Base-by-base conservation (phyloP, 208 protist species). In the Naegleria lovaniensis region DNA sequence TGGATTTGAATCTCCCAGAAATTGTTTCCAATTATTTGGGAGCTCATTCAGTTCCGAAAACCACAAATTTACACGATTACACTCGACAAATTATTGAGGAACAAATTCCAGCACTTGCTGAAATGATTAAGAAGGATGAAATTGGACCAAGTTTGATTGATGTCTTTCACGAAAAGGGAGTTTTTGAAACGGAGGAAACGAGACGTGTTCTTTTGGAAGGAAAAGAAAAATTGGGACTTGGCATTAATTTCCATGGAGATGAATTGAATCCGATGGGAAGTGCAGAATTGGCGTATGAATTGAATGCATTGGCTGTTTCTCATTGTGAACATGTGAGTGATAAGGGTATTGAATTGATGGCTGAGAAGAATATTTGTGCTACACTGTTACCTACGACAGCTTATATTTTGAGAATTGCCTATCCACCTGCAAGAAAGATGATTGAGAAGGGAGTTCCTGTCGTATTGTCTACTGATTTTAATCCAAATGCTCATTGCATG, bases 401-500 rank as follows among this genome's bases (percentile, higher is more conserved):
- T 2, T 97, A 96, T 88, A 93, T 97, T 40, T 91, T 97, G 7
- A 92, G 95, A 58, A 92, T 97, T 33, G 91, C 94, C 22, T 93
- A 91, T 11, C 95, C 96, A 83, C 96, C 95, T 1, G 95, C 95
- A 15, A 86, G 96, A 39, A 92, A 93, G 55, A 89, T 97, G 55
- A 97, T 97, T 48, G 94, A 94, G 11, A 90, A 88, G 67, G 75
- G 91, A 39, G 96, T 97, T 29, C 94, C 95, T 15, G 93, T 97
- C 40, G 93, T 93, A 4, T 87, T 97, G 5, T 96, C 94, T 13
- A 94, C 92, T 83, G 96, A 97, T 91, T 97, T 94, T 86, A 97
- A 97, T 91, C 96, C 96, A 51, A 97, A 97, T 91, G 96, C 95
- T 6, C 96, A 96, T 87, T 97, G 95, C 90, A 52, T 96, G 39